Percentiles rank a stretch among this genome's conserved stretches.
Evolutionary conservation across 345 rosid species (phyloP).

Genomic region (Salix exigua): DNA sequence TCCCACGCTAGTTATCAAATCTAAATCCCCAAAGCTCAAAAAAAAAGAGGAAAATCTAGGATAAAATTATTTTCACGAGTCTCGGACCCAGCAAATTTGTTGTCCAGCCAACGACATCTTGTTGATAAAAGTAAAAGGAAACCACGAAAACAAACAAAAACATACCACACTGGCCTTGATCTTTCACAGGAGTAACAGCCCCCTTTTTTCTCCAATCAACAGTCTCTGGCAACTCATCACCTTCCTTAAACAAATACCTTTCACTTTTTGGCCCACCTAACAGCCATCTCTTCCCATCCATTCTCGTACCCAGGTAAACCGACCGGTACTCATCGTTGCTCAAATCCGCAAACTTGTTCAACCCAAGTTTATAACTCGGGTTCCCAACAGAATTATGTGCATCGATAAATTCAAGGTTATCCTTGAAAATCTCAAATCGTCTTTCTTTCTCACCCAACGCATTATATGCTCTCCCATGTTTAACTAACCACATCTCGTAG

Average conservation of each 20-base stretch:
- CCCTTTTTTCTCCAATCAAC: conserved; percentile 32
- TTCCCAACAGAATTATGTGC: conserved; percentile 41
- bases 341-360: conserved; percentile 64
- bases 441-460: conserved; percentile 54
- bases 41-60: background rate
- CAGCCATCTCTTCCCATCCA: conserved; percentile 14
- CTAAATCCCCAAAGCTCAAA: background rate
- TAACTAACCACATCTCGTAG: conserved; percentile 55
- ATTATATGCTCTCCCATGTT: conserved; percentile 50
- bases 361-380: conserved; percentile 46
- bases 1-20: background rate
- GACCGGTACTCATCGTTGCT: conserved; percentile 48
- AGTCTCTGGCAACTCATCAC: conserved; percentile 18
- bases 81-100: background rate
- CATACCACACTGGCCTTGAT: conserved; percentile 34
- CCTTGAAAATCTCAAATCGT: conserved; percentile 55
- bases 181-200: conserved; percentile 24
- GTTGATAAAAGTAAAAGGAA: background rate
- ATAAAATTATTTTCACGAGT: background rate
- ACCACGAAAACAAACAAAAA: background rate
- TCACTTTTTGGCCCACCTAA: background rate
- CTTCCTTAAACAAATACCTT: conserved; percentile 9
- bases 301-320: conserved; percentile 41
- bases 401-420: conserved; percentile 49
- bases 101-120: background rate